A percentile compares a stretch with the other conserved stretches of the same genome.
Conservation (phyloP, 805 yeast genomes). For the Candida pseudoglaebosa region DNA sequence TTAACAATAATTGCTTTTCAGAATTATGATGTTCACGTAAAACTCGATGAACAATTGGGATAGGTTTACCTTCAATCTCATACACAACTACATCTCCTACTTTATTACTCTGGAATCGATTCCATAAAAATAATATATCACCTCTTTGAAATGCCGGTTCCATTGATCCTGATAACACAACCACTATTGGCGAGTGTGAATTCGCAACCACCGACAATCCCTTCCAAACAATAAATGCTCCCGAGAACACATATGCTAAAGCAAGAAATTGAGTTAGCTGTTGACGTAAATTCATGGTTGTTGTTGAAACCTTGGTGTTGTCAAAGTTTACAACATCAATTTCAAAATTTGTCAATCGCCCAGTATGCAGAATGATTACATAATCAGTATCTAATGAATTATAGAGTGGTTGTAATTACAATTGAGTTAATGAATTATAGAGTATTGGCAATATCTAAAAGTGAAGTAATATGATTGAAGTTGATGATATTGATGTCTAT, state of each 20-base stretch:
- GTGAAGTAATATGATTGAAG: no score
- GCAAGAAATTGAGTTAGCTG: slow-evolving; percentile 64
- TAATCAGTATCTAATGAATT: no score
- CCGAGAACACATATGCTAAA: slow-evolving; percentile 74
- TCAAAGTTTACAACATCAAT: not conserved
- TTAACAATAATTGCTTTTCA: slow-evolving; percentile 67
- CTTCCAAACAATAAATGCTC: slow-evolving; percentile 93
- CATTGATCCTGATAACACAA: slow-evolving; percentile 97
- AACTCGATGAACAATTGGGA: slow-evolving; percentile 97
- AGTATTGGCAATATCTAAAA: no score
- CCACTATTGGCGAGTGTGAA: slow-evolving; percentile 91
- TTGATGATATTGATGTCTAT: no score
- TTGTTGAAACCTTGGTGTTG: not conserved
- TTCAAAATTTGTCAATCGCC: no score
- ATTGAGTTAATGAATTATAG: no score
- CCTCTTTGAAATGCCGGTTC: slow-evolving; percentile 99
- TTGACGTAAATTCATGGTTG: slow-evolving; percentile 52
- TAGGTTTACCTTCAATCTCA: slow-evolving; percentile 69
- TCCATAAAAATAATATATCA: slow-evolving; percentile 88
- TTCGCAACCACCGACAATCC: slow-evolving; percentile 69
- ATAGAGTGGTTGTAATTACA: no score
- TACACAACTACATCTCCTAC: slow-evolving; percentile 96
- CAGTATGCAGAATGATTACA: no score
- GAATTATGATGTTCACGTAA: slow-evolving; percentile 70
- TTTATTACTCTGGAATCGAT: slow-evolving; percentile 58